Base-by-base conservation (phyloP, 305 asterid genomes). In the Nicotiana rustica region DNA sequence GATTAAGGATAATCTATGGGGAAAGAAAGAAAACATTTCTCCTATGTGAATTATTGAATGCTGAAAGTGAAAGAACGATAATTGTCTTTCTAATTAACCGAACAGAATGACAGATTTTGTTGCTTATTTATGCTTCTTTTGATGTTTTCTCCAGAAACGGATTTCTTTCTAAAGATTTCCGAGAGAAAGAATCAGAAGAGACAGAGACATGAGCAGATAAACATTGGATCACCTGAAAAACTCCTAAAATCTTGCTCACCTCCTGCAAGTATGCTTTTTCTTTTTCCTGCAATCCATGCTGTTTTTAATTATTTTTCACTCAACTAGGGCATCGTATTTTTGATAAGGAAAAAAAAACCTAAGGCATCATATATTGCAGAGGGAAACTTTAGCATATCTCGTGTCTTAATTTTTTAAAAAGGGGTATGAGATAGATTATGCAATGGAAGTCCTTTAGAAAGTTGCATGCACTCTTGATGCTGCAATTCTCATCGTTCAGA, bases 181-280 rank as follows among this genome's bases (percentile, higher is more conserved):
- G 90, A 89, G 87, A 87, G 83, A 85, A 82, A 64, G 82, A 90
- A 85, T 81, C 91, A 71, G 79, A 90, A 90, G 77, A 85, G 83
- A 41, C 91, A 90, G 88, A 84, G 82, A 87, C 87, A 83, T 49
- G 84, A 90, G 81, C 91, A 76, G 79, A 65, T 86, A 35, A 80
- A 47, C 79, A 33, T 67, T 15, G 88, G 79, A 64, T 89, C 90
- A 82, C 86, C 88, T 61, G 92, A 88, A 81, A 86, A 84, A 86
- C 86, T 81, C 84, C 87, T 77, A 62, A 86, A 56, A 69, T 82
- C 82, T 31, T 88, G 85, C 75, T 87, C 88, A 47, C 88, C 90
- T 77, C 90, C 95, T 83, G 83, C 90, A 64, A 90, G 99, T 94
- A 95, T 67, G 96, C 86, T 81, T 31, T 79, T 79, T 49, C 69